phyloP scores from a whole-genome alignment of 2,329 filamentous ascomycete species.

The Clonostachys solani region DNA sequence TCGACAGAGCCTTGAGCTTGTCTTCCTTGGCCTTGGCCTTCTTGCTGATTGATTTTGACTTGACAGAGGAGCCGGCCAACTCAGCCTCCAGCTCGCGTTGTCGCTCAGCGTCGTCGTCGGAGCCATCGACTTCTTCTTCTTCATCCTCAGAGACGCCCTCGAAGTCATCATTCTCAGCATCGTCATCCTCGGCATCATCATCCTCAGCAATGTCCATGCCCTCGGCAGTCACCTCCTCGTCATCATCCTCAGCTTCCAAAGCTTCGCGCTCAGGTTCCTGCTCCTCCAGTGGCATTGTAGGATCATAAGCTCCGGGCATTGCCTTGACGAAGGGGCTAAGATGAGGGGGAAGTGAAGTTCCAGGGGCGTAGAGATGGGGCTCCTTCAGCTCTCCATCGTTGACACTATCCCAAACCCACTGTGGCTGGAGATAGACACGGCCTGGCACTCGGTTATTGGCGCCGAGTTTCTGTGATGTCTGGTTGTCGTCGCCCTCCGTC shows the following conservation, averaged over 20 bases:
- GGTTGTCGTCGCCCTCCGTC: constrained; percentile 54
- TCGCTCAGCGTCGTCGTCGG: constrained; percentile 67
- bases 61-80: constrained; percentile 64
- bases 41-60: constrained; percentile 41
- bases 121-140: constrained; percentile 34
- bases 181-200: constrained; percentile 36
- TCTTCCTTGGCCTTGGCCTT: constrained; percentile 65
- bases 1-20: constrained; percentile 63
- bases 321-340: constrained; percentile 92
- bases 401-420: constrained; percentile 97
- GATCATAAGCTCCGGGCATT: constrained; percentile 85
- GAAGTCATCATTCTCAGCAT: constrained; percentile 40
- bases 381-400: constrained; percentile 88
- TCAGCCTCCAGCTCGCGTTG: constrained; percentile 93
- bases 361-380: constrained; percentile 84
- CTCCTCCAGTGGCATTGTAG: constrained; percentile 77
- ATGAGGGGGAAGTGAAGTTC: constrained; percentile 86
- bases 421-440: constrained; percentile 88
- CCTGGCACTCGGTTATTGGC: constrained; percentile 78
- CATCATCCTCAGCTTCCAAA: constrained; percentile 61
- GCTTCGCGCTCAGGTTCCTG: constrained; percentile 87
- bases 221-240: constrained; percentile 39
- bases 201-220: constrained; percentile 46
- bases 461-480: constrained; percentile 53
- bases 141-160: constrained; percentile 49